Evolutionary conservation across 116 monocot species (phyloP).

Genomic region (Papilionanthe hybrid): DNA sequence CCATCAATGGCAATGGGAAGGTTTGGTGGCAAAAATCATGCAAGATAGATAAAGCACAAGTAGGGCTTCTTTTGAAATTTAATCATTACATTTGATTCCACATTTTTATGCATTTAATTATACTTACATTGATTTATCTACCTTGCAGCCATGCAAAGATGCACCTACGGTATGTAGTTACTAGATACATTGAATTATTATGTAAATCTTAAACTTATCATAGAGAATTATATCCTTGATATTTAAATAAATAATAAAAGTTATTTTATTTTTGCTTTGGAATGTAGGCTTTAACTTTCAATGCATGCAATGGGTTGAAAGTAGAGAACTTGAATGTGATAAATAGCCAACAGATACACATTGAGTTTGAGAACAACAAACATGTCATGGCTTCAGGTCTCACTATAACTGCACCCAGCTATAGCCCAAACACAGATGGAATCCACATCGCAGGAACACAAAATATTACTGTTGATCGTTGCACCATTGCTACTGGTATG

Average conservation of each 20-base stretch:
- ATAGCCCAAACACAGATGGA: too few relatives aligned
- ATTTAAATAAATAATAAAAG: background rate
- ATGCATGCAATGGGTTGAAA: too few relatives aligned
- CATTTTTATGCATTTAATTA: background rate
- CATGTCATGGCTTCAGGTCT: too few relatives aligned
- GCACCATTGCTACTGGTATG: conserved; percentile 61
- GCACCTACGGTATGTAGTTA: conserved; percentile 76
- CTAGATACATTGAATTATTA: background rate
- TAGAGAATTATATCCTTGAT: too few relatives aligned
- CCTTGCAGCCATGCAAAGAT: conserved; percentile 58
- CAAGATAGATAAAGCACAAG: conserved; percentile 39
- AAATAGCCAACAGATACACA: too few relatives aligned
- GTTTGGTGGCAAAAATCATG: conserved; percentile 64
- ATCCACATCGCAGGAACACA: too few relatives aligned
- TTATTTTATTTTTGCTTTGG: too few relatives aligned
- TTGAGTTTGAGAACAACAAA: too few relatives aligned
- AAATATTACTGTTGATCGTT: conserved; percentile 46
- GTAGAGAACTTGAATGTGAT: too few relatives aligned
- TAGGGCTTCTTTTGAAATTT: background rate
- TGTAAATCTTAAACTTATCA: too few relatives aligned
- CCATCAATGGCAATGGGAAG: conserved; percentile 51
- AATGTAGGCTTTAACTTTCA: conserved; percentile 67
- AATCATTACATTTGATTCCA: background rate
- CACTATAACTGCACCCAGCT: too few relatives aligned
- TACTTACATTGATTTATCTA: background rate